phyloP scores from a whole-genome alignment of 495 filamentous ascomycete species.

The Platismatia glauca region DNA sequence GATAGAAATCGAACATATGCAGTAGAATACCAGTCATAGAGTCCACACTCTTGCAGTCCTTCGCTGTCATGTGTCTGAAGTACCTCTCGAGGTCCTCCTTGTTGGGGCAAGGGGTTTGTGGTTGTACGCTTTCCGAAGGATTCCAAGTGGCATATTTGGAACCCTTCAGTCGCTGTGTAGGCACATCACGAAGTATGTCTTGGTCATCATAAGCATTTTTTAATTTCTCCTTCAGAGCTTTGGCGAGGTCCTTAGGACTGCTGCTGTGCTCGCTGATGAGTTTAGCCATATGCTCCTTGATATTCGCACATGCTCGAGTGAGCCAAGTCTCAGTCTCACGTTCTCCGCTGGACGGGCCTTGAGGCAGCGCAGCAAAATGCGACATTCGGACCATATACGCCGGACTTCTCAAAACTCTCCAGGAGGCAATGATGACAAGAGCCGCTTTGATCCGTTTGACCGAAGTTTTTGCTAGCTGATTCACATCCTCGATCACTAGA shows the following conservation, averaged over 20 bases:
- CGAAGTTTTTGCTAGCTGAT: conserved; percentile 29
- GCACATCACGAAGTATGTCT: conserved; percentile 20
- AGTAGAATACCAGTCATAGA: conserved; percentile 31
- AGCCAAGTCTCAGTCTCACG: conserved; percentile 50
- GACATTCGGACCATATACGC: conserved; percentile 44
- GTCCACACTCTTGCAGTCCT: neutral
- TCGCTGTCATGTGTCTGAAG: neutral
- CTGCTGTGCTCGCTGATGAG: conserved; percentile 25
- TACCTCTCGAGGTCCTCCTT: neutral
- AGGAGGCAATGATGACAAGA: conserved; percentile 49
- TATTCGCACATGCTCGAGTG: conserved; percentile 30
- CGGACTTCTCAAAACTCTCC: conserved; percentile 35
- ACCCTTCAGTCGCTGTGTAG: conserved; percentile 31
- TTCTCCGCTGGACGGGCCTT: conserved; percentile 32
- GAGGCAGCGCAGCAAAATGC: conserved; percentile 43
- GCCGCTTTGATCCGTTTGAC: conserved; percentile 40
- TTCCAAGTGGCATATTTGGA: conserved; percentile 18
- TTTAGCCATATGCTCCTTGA: conserved; percentile 36
- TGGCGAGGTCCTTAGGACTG: conserved; percentile 27
- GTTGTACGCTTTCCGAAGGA: conserved; percentile 15
- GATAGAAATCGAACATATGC: conserved; percentile 53
- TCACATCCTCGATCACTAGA: conserved; percentile 31
- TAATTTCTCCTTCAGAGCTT: conserved; percentile 27
- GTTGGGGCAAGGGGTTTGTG: neutral
- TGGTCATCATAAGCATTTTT: conserved; percentile 15